Evolutionary conservation across 106 monocot species (phyloP), one percentile per base, ranked within the genome.

Genomic region (Dactylorhiza incarnata): DNA sequence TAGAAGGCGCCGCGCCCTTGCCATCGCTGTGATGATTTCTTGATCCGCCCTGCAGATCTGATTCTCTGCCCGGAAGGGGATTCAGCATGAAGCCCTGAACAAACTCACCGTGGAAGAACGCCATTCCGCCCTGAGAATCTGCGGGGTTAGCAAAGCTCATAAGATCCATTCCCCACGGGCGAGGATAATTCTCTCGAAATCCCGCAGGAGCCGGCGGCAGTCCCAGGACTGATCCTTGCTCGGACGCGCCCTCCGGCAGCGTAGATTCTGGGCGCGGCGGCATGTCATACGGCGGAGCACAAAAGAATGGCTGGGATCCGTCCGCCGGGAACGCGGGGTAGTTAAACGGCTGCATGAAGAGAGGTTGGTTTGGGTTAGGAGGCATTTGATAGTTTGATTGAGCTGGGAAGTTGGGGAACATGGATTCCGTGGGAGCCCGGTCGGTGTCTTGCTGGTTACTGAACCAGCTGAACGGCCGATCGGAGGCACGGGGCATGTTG

Each of bases 161-260:
- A 48, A 83, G 49, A 7, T 85, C 89, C 70, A 84, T 81, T 4
- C 75, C 82, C 92, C 88, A 90, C 50, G 82, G 80, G 3, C 78
- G 84, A n/a, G 84, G 65, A 51, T 66, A 75, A 20, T 68, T 79
- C 20, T 85, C 84, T 3, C 75, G 65, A 81, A 90, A 85, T 26
- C 71, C 58, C 73, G 85, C 45, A 53, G 84, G 76, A 20, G 75
- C 44, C 3, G 84, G 86, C 49, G 84, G 88, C 53, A 85, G 78
- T 8, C 86, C 87, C 50, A 91, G 26, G 12, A 88, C 62, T 2
- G 95, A 90, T 50, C 75, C 87, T 44, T 87, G 92, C 5, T 82
- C 92, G 3, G 74, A 68, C 37, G 80, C 83, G 44, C 56, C 70
- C 7, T 84, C 89, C 45, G 69, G 22, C 20, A 78, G 56, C 43